Percentiles rank a stretch among this genome's conserved stretches.
Conservation (phyloP, 2,329 filamentous ascomycete genomes). For the Pseudomassariella vexata region DNA sequence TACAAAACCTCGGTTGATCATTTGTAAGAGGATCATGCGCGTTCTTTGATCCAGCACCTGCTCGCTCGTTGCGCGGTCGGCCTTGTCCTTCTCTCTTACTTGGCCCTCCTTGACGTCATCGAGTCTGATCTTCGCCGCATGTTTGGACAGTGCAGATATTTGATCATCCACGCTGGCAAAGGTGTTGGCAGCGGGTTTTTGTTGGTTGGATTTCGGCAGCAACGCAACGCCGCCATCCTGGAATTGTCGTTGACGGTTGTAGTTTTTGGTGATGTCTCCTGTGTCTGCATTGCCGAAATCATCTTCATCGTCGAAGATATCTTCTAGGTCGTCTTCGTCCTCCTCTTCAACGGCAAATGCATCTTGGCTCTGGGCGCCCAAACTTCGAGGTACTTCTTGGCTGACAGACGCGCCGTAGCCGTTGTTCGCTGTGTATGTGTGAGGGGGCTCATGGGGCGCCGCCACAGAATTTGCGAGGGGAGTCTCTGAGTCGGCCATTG, state of each 20-base stretch:
- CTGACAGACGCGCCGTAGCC: constrained; percentile 36
- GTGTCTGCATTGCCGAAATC: constrained; percentile 40
- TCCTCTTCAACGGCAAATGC: constrained; percentile 27
- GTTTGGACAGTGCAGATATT: constrained; percentile 74
- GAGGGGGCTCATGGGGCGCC: constrained; percentile 39
- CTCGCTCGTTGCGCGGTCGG: constrained; percentile 88
- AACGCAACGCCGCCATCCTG: constrained; percentile 43
- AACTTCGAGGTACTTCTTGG: constrained; percentile 12
- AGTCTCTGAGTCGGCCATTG: constrained; percentile 1
- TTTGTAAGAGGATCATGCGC: constrained; percentile 89
- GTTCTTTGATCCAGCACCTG: constrained; percentile 92
- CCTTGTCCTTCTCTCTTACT: constrained; percentile 71
- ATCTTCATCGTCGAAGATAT: constrained; percentile 34
- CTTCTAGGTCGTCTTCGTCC: constrained; percentile 33
- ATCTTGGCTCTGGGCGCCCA: constrained; percentile 9
- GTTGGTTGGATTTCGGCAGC: constrained; percentile 67
- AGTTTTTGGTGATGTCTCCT: constrained; percentile 75
- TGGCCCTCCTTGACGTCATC: constrained; percentile 55
- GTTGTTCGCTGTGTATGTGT: constrained; percentile 35
- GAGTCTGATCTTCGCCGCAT: constrained; percentile 80
- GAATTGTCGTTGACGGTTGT: constrained; percentile 75
- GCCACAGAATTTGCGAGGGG: constrained; percentile 23
- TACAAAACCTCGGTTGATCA: constrained; percentile 88
- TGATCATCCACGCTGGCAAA: constrained; percentile 79
- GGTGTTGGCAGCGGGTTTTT: constrained; percentile 76